Base-by-base conservation (phyloP, 805 yeast species). In the Clavispora phyllophila region DNA sequence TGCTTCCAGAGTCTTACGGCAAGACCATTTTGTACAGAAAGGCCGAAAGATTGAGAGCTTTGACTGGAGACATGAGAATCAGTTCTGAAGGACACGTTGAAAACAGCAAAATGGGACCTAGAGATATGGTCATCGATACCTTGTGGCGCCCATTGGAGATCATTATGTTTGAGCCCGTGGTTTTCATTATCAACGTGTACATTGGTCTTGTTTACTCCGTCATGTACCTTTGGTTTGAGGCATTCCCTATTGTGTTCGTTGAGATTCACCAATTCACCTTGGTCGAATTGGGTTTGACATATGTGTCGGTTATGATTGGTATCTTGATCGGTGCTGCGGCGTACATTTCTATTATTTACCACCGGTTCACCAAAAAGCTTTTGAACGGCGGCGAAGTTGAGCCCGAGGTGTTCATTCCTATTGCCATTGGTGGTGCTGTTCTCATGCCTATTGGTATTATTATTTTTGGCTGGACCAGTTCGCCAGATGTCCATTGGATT, bases 151-250 rank as follows among this genome's bases (percentile, higher is more conserved):
- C 85, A 3, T 45, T 74, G 41, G 70, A 70, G 42, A 64, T 81
- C 42, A 66, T 73, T n/a, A 26, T 72, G 19, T 48, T 57, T 39
- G 86, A 81, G 56, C 86, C 85, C 0, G 76, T 76, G 23, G 73
- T 80, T n/a, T 43, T 79, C 15, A 63, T 78, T 23, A 70, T 79
- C 45, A 71, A 79, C 51, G 15, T 72, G 23, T 79, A 78, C 55
- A 62, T 75, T 48, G 77, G 81, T 0, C 51, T 79, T 39, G 64
- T 71, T 6, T 81, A 80, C 56, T 75, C 82, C 23, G 57, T 73
- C 25, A 49, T 76, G 47, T 81, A 78, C 56, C 56, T 78, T 19
- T 80, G 76, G 66, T 77, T 80, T 50, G 85, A 81, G 58, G 79
- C 78, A 4, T 78, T 77, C 60, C 86, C 87, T 9, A 63, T 79